Conservation (phyloP, 768 basidiomycete species). For the Serendipita sp. region DNA sequence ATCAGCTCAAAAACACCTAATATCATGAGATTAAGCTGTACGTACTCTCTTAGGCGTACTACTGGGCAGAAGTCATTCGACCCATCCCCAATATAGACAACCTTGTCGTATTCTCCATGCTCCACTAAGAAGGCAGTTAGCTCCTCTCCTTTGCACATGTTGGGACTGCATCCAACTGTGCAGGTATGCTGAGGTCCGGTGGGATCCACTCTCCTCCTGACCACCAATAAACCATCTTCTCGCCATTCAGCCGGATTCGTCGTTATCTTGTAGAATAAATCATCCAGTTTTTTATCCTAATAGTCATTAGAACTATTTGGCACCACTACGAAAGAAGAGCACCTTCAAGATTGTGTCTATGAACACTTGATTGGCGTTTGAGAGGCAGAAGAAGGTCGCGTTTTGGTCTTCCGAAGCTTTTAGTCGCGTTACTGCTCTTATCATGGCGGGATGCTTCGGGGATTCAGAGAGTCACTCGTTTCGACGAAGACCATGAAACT, state of each 20-base stretch:
- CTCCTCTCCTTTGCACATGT: constrained; percentile 99
- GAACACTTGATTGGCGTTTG: constrained; percentile 86
- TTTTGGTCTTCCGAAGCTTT: constrained; percentile 46
- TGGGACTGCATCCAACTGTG: constrained; percentile 74
- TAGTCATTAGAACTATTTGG: not conserved
- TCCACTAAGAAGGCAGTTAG: constrained; percentile 63
- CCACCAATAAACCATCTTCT: constrained; percentile 47
- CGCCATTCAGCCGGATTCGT: constrained; percentile 89
- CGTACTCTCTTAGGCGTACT: constrained; percentile 57
- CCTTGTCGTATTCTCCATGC: constrained; percentile 49
- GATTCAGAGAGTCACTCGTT: not conserved
- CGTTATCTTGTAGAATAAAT: constrained; percentile 67
- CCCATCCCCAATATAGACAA: constrained; percentile 89
- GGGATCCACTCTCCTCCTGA: constrained; percentile 64
- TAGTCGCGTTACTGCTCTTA: constrained; percentile 65
- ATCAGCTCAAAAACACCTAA: not conserved
- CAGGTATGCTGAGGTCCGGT: constrained; percentile 67
- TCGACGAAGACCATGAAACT: constrained; percentile 18
- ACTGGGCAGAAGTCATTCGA: constrained; percentile 92
- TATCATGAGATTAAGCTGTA: constrained; percentile 4
- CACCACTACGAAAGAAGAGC: constrained; percentile 9
- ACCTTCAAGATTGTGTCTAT: constrained; percentile 83
- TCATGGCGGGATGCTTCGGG: constrained; percentile 87
- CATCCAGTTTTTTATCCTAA: constrained; percentile 58
- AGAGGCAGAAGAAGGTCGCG: constrained; percentile 78